phyloP scores from a whole-genome alignment of 192 early-diverging fungal genomes.

The Chytriomyces confervae region DNA sequence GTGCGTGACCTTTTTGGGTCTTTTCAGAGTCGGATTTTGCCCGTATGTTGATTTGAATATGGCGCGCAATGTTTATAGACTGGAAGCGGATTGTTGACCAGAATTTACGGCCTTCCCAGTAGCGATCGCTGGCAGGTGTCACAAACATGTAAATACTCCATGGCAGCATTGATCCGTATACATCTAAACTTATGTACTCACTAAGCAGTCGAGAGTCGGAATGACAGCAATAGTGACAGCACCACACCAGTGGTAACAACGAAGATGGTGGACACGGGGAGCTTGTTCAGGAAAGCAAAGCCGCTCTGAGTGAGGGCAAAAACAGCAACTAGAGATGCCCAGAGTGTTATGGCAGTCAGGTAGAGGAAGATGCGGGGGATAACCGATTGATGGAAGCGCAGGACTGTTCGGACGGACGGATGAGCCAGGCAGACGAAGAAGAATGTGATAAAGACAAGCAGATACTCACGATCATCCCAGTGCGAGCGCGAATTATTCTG shows the following conservation, averaged over 20 bases:
- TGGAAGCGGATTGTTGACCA: neutral
- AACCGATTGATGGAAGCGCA: neutral
- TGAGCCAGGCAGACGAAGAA: too few relatives aligned
- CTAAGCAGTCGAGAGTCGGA: constrained; percentile 11
- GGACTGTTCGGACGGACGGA: neutral
- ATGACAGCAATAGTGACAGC: constrained; percentile 14
- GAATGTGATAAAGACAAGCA: too few relatives aligned
- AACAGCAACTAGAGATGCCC: neutral
- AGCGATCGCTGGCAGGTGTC: neutral
- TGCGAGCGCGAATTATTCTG: too few relatives aligned
- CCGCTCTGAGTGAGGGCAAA: neutral
- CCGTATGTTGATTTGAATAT: neutral
- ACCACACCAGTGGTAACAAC: neutral
- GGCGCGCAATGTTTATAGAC: neutral
- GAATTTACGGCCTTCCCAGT: neutral
- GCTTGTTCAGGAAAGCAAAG: neutral
- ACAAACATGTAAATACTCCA: neutral
- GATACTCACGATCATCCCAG: too few relatives aligned
- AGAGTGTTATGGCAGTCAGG: neutral
- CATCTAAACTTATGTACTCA: neutral
- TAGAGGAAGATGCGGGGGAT: neutral
- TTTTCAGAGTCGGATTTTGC: neutral
- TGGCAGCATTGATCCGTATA: neutral
- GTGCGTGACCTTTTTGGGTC: neutral
- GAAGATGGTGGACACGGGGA: neutral